These are phyloP conservation scores for Leccinum uliginosum DNA, from an alignment of 768 basidiomycete species.

Conservation along the genomic window DNA sequence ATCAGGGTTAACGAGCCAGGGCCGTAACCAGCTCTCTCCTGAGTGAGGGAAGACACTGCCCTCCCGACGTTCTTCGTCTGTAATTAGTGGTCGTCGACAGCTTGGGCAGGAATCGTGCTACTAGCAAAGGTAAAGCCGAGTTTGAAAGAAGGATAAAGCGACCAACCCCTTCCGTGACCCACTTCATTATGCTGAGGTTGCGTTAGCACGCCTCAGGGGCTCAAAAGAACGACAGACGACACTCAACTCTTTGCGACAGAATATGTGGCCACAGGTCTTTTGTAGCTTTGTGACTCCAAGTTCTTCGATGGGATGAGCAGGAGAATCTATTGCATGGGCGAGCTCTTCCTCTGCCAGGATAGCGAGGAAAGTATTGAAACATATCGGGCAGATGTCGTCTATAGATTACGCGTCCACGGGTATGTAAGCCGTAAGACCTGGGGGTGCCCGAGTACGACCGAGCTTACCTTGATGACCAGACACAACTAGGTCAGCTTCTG, in stretches of 20 bases:
- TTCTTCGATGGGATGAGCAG: slow-evolving; percentile 64
- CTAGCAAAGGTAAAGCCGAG: slow-evolving; percentile 7
- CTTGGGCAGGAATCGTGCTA: slow-evolving; percentile 65
- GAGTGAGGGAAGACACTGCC: neutral
- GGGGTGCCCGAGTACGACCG: neutral
- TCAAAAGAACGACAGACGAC: slow-evolving; percentile 7
- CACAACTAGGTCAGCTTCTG: slow-evolving; percentile 45
- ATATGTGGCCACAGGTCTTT: slow-evolving; percentile 61
- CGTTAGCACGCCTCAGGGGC: slow-evolving; percentile 14
- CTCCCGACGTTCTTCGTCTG: slow-evolving; percentile 15
- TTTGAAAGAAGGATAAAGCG: slow-evolving; percentile 1
- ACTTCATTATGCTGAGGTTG: slow-evolving; percentile 53
- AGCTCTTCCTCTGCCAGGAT: slow-evolving; percentile 72
- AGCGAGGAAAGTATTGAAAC: slow-evolving; percentile 63
- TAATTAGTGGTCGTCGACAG: slow-evolving; percentile 50
- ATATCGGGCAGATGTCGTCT: slow-evolving; percentile 77
- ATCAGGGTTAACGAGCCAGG: slow-evolving; percentile 20
- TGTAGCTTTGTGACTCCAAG: slow-evolving; percentile 64
- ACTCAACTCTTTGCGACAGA: slow-evolving; percentile 76
- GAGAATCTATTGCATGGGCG: slow-evolving; percentile 72
- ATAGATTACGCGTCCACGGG: neutral
- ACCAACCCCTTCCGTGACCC: slow-evolving; percentile 57
- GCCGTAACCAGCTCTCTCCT: slow-evolving; percentile 15
- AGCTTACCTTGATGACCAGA: slow-evolving; percentile 45
- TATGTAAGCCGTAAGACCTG: neutral